Percentiles rank a stretch among this genome's conserved stretches.
These are phyloP conservation scores for Aspergillus costaricaensis DNA, from an alignment of 2,329 filamentous ascomycete genomes.

Conservation along the genomic window DNA sequence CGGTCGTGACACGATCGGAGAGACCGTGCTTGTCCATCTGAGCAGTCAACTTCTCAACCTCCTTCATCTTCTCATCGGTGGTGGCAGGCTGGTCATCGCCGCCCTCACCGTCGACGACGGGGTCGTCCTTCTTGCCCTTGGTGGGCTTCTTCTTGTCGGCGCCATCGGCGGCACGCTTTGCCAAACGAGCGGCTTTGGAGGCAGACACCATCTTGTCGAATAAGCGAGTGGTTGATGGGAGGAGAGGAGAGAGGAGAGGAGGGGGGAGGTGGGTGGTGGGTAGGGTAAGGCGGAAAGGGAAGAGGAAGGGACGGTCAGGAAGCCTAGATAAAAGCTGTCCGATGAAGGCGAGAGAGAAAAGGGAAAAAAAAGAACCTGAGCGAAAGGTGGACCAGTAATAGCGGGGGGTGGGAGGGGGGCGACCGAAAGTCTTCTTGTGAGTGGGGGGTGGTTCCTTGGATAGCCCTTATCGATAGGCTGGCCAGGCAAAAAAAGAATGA, in stretches of 20 bases:
- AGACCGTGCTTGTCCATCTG: conserved; percentile 97
- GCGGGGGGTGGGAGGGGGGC: conserved; percentile 35
- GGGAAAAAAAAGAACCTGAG: conserved; percentile 33
- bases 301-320: conserved; percentile 20
- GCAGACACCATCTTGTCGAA: conserved; percentile 63
- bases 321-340: conserved; percentile 24
- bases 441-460: conserved; percentile 27
- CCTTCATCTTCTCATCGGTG: conserved; percentile 70
- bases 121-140: conserved; percentile 63
- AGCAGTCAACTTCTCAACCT: conserved; percentile 81
- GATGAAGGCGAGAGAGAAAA: conserved; percentile 16
- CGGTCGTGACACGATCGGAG: conserved; percentile 96
- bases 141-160: conserved; percentile 69
- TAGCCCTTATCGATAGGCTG: conserved; percentile 47
- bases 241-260: not conserved
- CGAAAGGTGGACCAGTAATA: conserved; percentile 36
- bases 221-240: conserved; percentile 17
- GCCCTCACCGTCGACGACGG: conserved; percentile 54
- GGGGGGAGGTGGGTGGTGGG: conserved; percentile 15
- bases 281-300: conserved; percentile 16
- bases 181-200: conserved; percentile 68
- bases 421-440: conserved; percentile 25
- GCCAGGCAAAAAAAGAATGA: not conserved
- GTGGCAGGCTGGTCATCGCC: conserved; percentile 67
- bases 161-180: conserved; percentile 66